These are phyloP conservation scores for Scheffersomyces titani DNA, from an alignment of 1,139 yeast species.

Conservation along the genomic window DNA sequence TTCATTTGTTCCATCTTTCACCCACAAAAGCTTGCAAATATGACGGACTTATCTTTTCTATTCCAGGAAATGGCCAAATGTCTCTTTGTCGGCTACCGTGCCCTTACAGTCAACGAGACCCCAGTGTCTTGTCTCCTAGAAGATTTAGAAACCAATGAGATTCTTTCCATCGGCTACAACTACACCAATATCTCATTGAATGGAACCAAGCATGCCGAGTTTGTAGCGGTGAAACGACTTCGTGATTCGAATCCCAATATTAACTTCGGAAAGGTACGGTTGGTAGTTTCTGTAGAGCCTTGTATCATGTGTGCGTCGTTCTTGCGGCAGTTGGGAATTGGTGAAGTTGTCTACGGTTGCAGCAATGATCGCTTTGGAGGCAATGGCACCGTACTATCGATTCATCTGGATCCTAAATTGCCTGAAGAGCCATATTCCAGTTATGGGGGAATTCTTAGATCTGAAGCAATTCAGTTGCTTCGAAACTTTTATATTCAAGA, in stretches of 20 bases:
- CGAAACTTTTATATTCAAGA: conserved; percentile 84
- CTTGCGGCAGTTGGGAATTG: conserved; percentile 73
- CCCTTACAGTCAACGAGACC: conserved; percentile 58
- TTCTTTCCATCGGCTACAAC: conserved; percentile 82
- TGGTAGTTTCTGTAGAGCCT: conserved; percentile 96
- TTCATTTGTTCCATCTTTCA: neutral
- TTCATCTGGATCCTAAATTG: conserved; percentile 52
- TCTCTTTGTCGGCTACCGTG: conserved; percentile 43
- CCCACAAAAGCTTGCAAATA: neutral
- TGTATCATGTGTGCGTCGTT: conserved; percentile 98
- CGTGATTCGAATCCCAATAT: conserved; percentile 25
- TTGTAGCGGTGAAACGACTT: conserved; percentile 50
- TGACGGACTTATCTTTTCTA: conserved; percentile 24
- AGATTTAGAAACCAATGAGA: conserved; percentile 43
- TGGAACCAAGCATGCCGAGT: conserved; percentile 93
- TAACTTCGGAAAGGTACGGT: conserved; percentile 54
- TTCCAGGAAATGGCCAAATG: conserved; percentile 41
- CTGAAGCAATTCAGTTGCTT: conserved; percentile 79
- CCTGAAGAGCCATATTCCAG: conserved; percentile 48
- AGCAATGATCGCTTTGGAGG: conserved; percentile 97
- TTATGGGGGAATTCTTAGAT: conserved; percentile 76
- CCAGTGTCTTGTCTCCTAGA: conserved; percentile 72
- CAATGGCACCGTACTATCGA: conserved; percentile 78
- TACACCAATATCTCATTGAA: conserved; percentile 83
- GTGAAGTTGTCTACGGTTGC: conserved; percentile 82